Conservation (phyloP, 345 rosid species). For the Acer saccharum region DNA sequence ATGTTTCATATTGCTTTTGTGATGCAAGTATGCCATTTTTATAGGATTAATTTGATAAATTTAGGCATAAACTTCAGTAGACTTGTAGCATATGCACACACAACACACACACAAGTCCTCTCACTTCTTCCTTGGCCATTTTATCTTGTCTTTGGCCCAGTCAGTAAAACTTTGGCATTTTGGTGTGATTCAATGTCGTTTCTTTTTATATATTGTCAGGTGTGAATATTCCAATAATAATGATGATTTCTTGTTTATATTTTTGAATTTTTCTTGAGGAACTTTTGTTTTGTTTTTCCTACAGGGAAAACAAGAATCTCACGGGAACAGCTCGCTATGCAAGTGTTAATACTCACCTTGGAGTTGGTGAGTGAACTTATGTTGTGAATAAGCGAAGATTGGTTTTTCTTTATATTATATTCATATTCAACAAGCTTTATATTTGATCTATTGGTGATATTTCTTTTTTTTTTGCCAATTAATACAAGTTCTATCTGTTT, state of each 20-base stretch:
- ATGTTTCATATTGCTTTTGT: background rate
- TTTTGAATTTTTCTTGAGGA: background rate
- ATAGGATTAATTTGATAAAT: background rate
- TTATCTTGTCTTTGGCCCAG: background rate
- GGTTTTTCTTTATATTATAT: background rate
- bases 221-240: background rate
- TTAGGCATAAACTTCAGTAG: background rate
- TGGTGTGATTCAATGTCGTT: background rate
- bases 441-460: constrained; percentile 11
- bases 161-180: background rate
- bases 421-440: constrained; percentile 10
- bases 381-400: background rate
- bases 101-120: background rate
- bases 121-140: background rate
- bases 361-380: constrained; percentile 69
- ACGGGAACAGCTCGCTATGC: constrained; percentile 99
- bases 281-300: constrained; percentile 20
- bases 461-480: background rate
- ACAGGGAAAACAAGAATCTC: constrained; percentile 94
- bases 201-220: background rate
- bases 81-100: background rate
- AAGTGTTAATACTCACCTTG: constrained; percentile 96
- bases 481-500: background rate
- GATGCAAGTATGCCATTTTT: background rate
- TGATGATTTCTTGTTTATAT: constrained; percentile 5